Conservation (phyloP, 169 alveolate species). For the Sarcocystis neurona region DNA sequence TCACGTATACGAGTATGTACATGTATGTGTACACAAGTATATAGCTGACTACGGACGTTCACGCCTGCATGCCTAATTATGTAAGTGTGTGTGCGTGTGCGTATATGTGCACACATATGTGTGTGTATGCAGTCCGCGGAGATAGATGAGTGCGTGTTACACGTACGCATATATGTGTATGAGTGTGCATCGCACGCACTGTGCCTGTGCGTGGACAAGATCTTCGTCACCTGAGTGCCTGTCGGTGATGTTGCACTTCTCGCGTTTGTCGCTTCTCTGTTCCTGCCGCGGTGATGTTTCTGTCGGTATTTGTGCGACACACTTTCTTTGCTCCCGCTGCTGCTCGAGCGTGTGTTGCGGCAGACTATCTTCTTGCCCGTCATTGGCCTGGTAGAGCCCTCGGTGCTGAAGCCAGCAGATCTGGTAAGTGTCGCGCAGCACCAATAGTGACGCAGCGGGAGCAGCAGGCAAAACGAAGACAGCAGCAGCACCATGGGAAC, state of each 20-base stretch:
- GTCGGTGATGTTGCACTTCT: not conserved
- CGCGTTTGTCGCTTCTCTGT: not conserved
- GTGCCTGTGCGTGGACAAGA: not conserved
- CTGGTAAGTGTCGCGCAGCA: constrained; percentile 42
- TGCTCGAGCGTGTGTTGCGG: constrained; percentile 66
- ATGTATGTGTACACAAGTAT: not conserved
- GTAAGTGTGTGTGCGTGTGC: not conserved
- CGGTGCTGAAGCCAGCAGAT: constrained; percentile 85
- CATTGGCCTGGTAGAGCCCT: constrained; percentile 95
- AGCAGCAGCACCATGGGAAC: no score
- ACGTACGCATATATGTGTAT: not conserved
- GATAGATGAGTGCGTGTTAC: not conserved
- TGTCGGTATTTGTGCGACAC: no score
- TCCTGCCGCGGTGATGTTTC: no score
- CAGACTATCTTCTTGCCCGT: constrained; percentile 98
- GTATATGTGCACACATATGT: not conserved
- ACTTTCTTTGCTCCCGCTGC: no score
- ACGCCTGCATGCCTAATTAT: no score
- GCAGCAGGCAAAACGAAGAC: constrained; percentile 75
- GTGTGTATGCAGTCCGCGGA: not conserved
- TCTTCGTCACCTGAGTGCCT: not conserved
- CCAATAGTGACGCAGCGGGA: no score
- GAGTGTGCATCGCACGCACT: not conserved
- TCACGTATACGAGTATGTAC: not conserved
- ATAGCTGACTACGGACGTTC: no score